Base-by-base conservation (phyloP, 306 rosid species). In the Cicer judaicum region DNA sequence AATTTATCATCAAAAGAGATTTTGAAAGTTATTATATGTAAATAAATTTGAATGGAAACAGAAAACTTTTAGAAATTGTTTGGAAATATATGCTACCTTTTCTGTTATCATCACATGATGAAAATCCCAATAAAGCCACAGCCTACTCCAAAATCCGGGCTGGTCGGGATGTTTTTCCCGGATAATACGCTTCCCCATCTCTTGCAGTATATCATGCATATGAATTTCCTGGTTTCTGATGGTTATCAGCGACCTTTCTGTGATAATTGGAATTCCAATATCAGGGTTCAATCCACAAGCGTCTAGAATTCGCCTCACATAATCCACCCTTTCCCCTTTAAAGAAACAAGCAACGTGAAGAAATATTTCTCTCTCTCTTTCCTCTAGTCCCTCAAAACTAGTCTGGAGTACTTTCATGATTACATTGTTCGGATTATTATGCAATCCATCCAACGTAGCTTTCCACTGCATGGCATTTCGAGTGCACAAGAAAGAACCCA, bases 201-300 rank as follows among this genome's bases (percentile, higher is more conserved):
- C 77, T 72, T 72, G 78, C 10, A 73, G 47, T 70, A 64, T 42
- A 5, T 39, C 19, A 54, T 79, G 78, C 78, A 72, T 61, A 47
- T 74, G 63, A 48, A 74, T 61, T 15, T 60, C 69, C 1, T 60
- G 19, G 7, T 79, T 61, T 64, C 2, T 16, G 8, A 79, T 46
- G 5, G 2, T 44, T 34, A 79, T 44, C 3, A 73, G 19, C 6
- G 83, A 73, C 38, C 16, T 73, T 12, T 65, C 70, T 21, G 8
- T 9, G 2, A 78, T 6, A 21, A 11, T 0, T 24, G 2, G 9
- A 40, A 78, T 52, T 78, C 55, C 77, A 52, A 50, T 50, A 8
- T 7, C 29, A 41, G 72, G 49, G 9, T 50, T 0, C 10, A 70
- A 21, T 24, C 42, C 46, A 41, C 64, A 42, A 52, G 49, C 60